Evolutionary conservation across 495 filamentous ascomycete species (phyloP), one percentile per base, ranked within the genome.

Genomic region (Hypomontagnella monticulosa): DNA sequence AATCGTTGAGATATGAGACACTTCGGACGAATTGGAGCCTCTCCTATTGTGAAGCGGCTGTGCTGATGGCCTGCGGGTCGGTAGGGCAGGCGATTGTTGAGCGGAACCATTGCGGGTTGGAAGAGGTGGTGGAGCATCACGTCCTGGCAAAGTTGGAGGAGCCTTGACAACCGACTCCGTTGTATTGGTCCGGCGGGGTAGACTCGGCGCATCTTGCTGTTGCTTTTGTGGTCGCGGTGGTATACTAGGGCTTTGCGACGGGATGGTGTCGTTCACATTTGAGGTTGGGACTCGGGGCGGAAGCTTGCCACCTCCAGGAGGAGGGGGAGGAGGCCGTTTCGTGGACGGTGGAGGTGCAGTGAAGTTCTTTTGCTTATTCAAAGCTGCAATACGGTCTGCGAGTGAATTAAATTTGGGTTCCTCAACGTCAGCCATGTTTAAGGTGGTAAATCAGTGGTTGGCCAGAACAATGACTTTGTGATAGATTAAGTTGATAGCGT

Each of bases 381-480:
- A 71, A 46, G 84, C 84, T 14, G 82, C 83, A 33, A 85, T 86
- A 48, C 84, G 78, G 69, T 83, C 82, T 1, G 77, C 75, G n/a
- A 86, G 79, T 15, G 82, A 78, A 44, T 73, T 82, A 66, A 82
- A 85, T 57, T 81, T 78, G 7, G 82, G 83, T 63, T 84, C 82
- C 52, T 85, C 82, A 41, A 77, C 75, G 50, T 86, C 82, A 4
- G 80, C 78, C 84, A 86, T 86, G 30, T 69, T 69, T 61, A 58
- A 37, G 20, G 36, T 44, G 30, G 14, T 2, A 5, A 16, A 12
- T 18, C 4, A 15, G 32, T 15, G 27, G 12, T 1, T 27, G 0
- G 23, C 37, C 44, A 19, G 20, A 19, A 23, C 4, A 32, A n/a
- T 9, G 33, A 46, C 11, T 9, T 46, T 47, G 41, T 41, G 23